Evolutionary conservation across 495 filamentous ascomycete species (phyloP), one percentile per base, ranked within the genome.

Genomic region (Delitschia confertaspora): DNA sequence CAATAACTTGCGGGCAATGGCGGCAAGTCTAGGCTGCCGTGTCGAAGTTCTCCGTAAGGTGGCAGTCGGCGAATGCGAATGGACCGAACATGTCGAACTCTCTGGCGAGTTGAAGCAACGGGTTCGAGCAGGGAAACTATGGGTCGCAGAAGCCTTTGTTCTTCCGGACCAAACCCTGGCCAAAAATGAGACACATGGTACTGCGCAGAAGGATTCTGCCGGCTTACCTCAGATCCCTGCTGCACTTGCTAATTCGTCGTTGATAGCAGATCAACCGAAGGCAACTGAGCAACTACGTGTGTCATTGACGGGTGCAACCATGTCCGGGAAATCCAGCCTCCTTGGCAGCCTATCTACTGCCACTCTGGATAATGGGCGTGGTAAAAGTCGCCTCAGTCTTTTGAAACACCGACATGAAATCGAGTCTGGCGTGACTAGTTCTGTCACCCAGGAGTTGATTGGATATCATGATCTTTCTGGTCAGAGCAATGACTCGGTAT

Each of bases 361-460:
- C 2, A 80, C 82, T 7, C 68, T 93, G 8, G 91, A 98, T 56
- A 95, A 98, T 64, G 91, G 89, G 3, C 71, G 88, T 39, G 91
- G 91, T 0, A 88, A 84, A 55, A 89, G 84, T 55, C 71, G 91
- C 48, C 71, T 95, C 26, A 86, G 83, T 49, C 65, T 96, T 6
- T 68, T 96, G 34, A 94, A 88, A 53, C 91, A 98, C 62, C 75
- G 83, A n/a, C 91, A 98, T 56, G 91, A 98, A 53, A 83, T 96
- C 22, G 79, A 70, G 0, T 89, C 88, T 3, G 91, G 91, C 0
- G 72, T 94, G 45, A 98, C 93, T 10, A 93, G 85, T 57, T 95
- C 88, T 4, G 78, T 98, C 10, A 79, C 89, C 3, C 88, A 93
- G 56, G 91, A 95, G 60, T 71, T 98, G 6, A 75, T 96, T 44